phyloP scores from a whole-genome alignment of 345 rosid species.

The Citrus maxima region DNA sequence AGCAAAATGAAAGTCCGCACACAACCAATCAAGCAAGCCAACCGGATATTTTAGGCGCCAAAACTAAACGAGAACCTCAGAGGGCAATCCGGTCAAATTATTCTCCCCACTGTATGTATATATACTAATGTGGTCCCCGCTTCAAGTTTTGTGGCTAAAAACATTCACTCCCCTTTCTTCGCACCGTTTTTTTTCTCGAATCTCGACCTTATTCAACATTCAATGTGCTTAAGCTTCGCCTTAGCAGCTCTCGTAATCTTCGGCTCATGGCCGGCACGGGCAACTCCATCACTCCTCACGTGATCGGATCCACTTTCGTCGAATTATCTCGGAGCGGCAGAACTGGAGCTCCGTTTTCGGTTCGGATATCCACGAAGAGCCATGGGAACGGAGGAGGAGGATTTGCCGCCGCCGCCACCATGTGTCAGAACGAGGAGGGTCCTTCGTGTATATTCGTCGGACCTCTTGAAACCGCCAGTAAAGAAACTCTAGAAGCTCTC shows the following conservation, averaged over 20 bases:
- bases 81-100: conserved; percentile 32
- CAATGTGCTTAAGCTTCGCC: neutral
- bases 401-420: conserved; percentile 26
- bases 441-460: conserved; percentile 93
- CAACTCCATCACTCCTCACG: conserved; percentile 47
- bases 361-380: conserved; percentile 42
- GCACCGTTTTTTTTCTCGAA: too few relatives aligned
- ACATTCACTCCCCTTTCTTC: neutral
- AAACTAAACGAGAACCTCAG: conserved; percentile 13
- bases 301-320: conserved; percentile 35
- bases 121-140: neutral
- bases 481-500: conserved; percentile 96
- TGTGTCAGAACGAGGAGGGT: conserved; percentile 46
- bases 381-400: conserved; percentile 32
- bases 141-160: neutral
- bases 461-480: conserved; percentile 83
- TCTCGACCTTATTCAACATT: neutral
- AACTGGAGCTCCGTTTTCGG: conserved; percentile 43
- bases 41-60: conserved; percentile 30
- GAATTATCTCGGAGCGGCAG: conserved; percentile 40
- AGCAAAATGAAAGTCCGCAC: neutral
- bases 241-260: neutral
- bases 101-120: neutral
- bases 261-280: conserved; percentile 67
- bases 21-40: neutral